A percentile compares a stretch with the other conserved stretches of the same genome.
phyloP scores from a whole-genome alignment of 345 rosid genomes.

The Linum usitatissimum region DNA sequence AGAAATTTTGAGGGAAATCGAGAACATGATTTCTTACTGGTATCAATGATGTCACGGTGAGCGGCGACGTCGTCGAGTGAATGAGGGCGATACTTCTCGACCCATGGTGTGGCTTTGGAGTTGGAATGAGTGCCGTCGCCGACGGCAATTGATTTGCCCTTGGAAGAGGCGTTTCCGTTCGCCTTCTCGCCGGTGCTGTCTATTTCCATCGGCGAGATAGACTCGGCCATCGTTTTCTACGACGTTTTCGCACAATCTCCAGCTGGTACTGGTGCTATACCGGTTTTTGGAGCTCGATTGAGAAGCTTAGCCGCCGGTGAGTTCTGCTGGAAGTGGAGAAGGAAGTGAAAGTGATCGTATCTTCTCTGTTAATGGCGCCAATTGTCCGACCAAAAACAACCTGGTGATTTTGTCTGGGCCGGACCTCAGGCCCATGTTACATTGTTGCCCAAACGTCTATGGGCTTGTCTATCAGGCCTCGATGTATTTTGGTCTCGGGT shows the following conservation, averaged over 20 bases:
- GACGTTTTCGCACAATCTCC: neutral
- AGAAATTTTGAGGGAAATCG: neutral
- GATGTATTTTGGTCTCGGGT: too few relatives aligned
- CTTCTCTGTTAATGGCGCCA: too few relatives aligned
- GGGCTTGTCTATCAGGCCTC: too few relatives aligned
- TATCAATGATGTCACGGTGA: constrained; percentile 95
- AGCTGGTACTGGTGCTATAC: neutral
- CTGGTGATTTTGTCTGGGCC: too few relatives aligned
- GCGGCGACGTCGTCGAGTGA: constrained; percentile 94
- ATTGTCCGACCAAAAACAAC: too few relatives aligned
- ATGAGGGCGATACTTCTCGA: constrained; percentile 92
- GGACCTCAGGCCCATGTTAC: too few relatives aligned
- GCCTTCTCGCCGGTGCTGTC: constrained; percentile 36
- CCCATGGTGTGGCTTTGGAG: constrained; percentile 75
- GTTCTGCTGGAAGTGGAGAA: too few relatives aligned
- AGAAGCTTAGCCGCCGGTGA: too few relatives aligned
- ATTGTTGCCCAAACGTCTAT: too few relatives aligned
- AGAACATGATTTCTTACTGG: constrained; percentile 39
- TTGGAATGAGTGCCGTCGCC: constrained; percentile 18
- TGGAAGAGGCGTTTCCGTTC: constrained; percentile 13
- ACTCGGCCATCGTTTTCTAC: constrained; percentile 38
- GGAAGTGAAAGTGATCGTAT: too few relatives aligned
- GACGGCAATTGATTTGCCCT: constrained; percentile 42
- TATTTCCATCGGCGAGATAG: constrained; percentile 60
- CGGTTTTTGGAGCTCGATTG: neutral